Evolutionary conservation across 306 rosid species (phyloP), one percentile per base, ranked within the genome.

Genomic region (Vigna hirtella): DNA sequence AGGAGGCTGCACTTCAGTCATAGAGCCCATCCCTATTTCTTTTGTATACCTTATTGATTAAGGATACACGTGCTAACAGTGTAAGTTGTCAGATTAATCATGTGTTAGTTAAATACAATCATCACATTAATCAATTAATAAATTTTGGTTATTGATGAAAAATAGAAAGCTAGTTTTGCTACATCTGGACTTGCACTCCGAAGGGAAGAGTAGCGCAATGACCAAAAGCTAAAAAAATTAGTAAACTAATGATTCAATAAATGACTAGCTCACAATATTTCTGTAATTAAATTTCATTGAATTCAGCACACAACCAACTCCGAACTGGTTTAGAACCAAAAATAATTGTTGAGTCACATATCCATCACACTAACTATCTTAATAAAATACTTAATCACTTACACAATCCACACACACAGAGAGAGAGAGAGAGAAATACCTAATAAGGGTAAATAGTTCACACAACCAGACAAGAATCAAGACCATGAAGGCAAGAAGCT

Each of bases 401-500:
- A 24, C 49, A 56, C 47, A 69, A 30, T 16, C 52, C 4, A 26
- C 28, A 24, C 26, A 24, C 2, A 26, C 2, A 26, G 77, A 58
- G 73, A 49, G 68, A 48, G 70, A 16, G 49, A 56, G 85, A 70
- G 79, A 79, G 81, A 85, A 70, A 66, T 13, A 95, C 99, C 99
- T 95, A 65, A 95, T 89, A 36, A 95, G 91, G 11, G 99, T 95
- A 77, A 95, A 95, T 34, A 95, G 86, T 82, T 95, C 99, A 63
- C 99, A 93, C 87, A 95, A 80, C 99, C 99, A 95, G 79, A 95
- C 99, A 72, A 95, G 96, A 61, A 93, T 95, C 86, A 95, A 85
- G 83, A 95, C 96, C 96, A 91, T 90, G 83, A 93, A 95, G 70
- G 99, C 99, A 86, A 95, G 85, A 43, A 95, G 88, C 76, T 95